phyloP scores from a whole-genome alignment of 768 basidiomycete species.

The Kwoniella heveanensis region DNA sequence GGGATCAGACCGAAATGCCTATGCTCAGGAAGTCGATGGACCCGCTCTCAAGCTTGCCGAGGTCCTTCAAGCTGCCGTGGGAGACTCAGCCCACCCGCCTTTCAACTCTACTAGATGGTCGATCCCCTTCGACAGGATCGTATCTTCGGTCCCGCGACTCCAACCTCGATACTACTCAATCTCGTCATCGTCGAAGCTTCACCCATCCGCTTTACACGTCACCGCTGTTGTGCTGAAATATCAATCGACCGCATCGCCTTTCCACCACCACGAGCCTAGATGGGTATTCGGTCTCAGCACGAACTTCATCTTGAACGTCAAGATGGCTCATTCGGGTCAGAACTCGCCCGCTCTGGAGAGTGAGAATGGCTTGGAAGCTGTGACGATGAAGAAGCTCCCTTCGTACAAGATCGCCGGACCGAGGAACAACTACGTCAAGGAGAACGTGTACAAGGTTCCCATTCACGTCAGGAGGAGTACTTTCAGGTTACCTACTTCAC shows the following conservation, averaged over 20 bases:
- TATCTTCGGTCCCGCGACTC: conserved; percentile 87
- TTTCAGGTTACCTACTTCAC: conserved; percentile 94
- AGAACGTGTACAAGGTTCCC: conserved; percentile 75
- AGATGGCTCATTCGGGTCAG: conserved; percentile 62
- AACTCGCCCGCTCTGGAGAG: conserved; percentile 32
- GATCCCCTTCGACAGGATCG: conserved; percentile 95
- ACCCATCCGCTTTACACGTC: conserved; percentile 87
- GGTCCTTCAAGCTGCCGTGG: conserved; percentile 85
- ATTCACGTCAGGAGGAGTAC: conserved; percentile 94
- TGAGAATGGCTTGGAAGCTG: conserved; percentile 51
- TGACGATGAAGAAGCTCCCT: conserved; percentile 59
- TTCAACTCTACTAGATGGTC: conserved; percentile 77
- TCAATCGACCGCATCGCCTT: conserved; percentile 64
- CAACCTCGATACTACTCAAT: conserved; percentile 99
- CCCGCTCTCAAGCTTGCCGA: conserved; percentile 90
- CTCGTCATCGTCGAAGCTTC: conserved; percentile 90
- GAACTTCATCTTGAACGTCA: conserved; percentile 93
- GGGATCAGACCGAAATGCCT: conserved; percentile 84
- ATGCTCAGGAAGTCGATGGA: conserved; percentile 69
- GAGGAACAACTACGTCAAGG: conserved; percentile 75
- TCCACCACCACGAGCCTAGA: conserved; percentile 61
- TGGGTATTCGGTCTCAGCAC: conserved; percentile 88
- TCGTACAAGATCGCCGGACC: conserved; percentile 87
- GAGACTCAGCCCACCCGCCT: conserved; percentile 69
- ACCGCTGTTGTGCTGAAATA: conserved; percentile 96